Evolutionary conservation across 1,284 basidiomycete species (phyloP).

Genomic region (Ustilago curta): DNA sequence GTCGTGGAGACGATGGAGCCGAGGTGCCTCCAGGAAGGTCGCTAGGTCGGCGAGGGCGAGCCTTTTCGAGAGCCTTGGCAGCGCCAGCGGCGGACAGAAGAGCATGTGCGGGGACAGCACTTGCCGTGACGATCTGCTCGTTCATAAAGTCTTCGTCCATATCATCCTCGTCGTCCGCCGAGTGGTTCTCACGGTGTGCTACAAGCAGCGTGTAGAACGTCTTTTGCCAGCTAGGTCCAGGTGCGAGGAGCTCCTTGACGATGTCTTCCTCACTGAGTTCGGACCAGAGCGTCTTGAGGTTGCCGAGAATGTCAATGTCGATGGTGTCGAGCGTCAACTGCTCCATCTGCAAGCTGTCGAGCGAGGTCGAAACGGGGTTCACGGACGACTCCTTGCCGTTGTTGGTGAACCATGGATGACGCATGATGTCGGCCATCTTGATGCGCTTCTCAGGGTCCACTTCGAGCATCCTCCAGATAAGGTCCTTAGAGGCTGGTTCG

Average conservation of each 20-base stretch:
- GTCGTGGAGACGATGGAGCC: constrained; percentile 34
- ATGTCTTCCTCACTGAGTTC: constrained; percentile 60
- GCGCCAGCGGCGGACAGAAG: constrained; percentile 28
- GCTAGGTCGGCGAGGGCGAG: constrained; percentile 39
- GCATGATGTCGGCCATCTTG: constrained; percentile 85
- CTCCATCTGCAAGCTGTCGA: constrained; percentile 69
- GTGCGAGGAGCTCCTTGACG: constrained; percentile 51
- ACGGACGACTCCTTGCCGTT: constrained; percentile 69
- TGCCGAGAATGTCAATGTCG: constrained; percentile 89
- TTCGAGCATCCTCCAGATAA: constrained; percentile 88
- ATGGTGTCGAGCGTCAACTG: constrained; percentile 71
- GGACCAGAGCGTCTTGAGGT: constrained; percentile 88
- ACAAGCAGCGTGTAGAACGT: constrained; percentile 68
- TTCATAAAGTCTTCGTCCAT: constrained; percentile 50
- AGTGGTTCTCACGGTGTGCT: constrained; percentile 66
- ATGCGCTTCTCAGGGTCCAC: constrained; percentile 85
- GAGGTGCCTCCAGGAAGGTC: constrained; percentile 29
- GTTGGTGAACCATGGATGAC: constrained; percentile 89
- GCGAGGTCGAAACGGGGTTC: constrained; percentile 63
- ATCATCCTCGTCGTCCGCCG: constrained; percentile 65
- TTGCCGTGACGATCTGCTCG: constrained; percentile 41
- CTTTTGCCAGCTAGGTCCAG: constrained; percentile 67
- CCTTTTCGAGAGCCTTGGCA: constrained; percentile 36
- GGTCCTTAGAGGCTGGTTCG: constrained; percentile 78
- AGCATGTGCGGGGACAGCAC: constrained; percentile 32